Evolutionary conservation across 148 eudicot species (phyloP), one percentile per base, ranked within the genome.

Genomic region (Cornus florida): DNA sequence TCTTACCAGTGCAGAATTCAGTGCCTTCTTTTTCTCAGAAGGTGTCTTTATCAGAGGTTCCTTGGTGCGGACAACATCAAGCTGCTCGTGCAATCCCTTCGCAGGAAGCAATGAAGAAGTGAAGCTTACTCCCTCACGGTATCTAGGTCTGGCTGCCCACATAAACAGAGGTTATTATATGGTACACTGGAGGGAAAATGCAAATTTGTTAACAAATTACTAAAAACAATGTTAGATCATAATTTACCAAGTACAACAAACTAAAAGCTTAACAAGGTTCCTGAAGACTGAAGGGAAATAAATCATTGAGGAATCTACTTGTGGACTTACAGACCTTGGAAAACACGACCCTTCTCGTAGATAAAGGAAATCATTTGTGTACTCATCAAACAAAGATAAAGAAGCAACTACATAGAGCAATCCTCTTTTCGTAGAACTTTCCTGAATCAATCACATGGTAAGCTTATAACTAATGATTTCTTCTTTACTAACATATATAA

Each of bases 271-370:
- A 57, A 71, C 16, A 78, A 70, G 39, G 19, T 74, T 50, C 57
- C 57, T 13, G 23, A 71, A 35, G 38, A 35, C 38, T 35, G 2
- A 35, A 35, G 38, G 38, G 38, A 35, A 35, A 35, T 35, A 35
- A 35, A 35, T 35, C 38, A 35, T 35, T 35, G 38, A 35, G 38
- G 38, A 35, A 35, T 39, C 62, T 12, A 77, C n/a, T n/a, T 9
- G 35, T 31, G 57, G 60, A 79, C 31, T 72, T 35, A 23, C 69
- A 56, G 57, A 83, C 85, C 79, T 83, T 24, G 85, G 85, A 75
- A 74, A 79, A 77, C 82, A 83, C 72, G 85, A 83, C 48, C 85
- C 85, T 71, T 83, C 85, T 14, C 70, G 85, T 71, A 83, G 72
- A 73, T 75, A 79, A 33, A 83, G 76, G 68, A 83, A 75, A 71